Evolutionary conservation across 202 grass and related monocot genomes (phyloP).

Genomic region (Panicum virgatum): DNA sequence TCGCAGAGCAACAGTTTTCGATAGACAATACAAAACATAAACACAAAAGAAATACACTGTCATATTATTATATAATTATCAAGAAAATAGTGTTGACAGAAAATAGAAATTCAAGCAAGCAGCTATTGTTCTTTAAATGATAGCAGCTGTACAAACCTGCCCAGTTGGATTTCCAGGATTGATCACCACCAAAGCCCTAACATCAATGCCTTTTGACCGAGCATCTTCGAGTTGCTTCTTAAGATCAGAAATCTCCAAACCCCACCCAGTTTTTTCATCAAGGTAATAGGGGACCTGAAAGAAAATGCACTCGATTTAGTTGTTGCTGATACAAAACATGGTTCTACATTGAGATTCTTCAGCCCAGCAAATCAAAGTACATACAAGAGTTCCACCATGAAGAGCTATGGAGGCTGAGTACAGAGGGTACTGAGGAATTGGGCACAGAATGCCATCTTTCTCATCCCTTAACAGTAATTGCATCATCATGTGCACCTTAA

Average conservation of each 20-base stretch:
- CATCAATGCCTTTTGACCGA: slow-evolving; percentile 75
- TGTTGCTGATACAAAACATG: slow-evolving; percentile 8
- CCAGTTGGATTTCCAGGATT: slow-evolving; percentile 99
- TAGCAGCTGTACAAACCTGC: slow-evolving; percentile 54
- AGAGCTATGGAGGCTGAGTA: slow-evolving; percentile 96
- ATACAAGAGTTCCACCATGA: slow-evolving; percentile 95
- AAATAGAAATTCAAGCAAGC: slow-evolving; percentile 9
- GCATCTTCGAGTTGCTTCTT: slow-evolving; percentile 92
- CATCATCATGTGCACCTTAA: slow-evolving; percentile 99
- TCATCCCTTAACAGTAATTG: slow-evolving; percentile 91
- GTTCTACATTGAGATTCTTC: background rate
- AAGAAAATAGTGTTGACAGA: slow-evolving; percentile 25
- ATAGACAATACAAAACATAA: background rate
- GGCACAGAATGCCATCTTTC: slow-evolving; percentile 91
- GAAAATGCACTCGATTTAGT: slow-evolving; percentile 37
- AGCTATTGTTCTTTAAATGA: slow-evolving; percentile 8
- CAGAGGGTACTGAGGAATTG: slow-evolving; percentile 94
- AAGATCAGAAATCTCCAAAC: slow-evolving; percentile 83
- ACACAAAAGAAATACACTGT: background rate
- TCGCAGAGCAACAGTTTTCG: background rate
- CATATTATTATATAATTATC: background rate
- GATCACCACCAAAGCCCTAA: slow-evolving; percentile 93
- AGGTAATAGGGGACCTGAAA: slow-evolving; percentile 98
- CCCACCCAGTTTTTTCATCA: slow-evolving; percentile 89
- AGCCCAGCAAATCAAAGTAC: slow-evolving; percentile 25